Evolutionary conservation across 2,329 filamentous ascomycete genomes (phyloP).

Genomic region (Colletotrichum sp.): DNA sequence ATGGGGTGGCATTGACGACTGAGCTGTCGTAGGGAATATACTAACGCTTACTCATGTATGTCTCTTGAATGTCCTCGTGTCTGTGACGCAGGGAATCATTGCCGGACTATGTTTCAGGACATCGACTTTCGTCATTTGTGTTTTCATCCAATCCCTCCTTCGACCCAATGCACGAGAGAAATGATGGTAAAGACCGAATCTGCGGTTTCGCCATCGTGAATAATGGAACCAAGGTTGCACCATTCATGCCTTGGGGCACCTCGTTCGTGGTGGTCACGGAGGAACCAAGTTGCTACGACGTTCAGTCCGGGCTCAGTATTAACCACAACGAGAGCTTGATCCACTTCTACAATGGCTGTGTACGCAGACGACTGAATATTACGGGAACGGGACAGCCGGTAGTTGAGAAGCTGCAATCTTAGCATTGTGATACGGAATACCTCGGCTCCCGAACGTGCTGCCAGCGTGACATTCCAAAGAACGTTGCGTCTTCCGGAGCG

Average conservation of each 20-base stretch:
- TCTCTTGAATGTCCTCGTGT: too few species aligned
- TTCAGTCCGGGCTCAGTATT: not conserved
- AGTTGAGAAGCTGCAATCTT: not conserved
- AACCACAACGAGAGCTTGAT: not conserved
- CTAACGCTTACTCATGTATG: too few species aligned
- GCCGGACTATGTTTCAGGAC: not conserved
- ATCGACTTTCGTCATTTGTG: rapidly evolving
- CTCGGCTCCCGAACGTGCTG: not conserved
- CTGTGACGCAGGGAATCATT: too few species aligned
- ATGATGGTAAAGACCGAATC: not conserved
- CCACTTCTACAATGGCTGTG: not conserved
- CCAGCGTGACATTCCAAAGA: not conserved
- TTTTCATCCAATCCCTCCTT: not conserved
- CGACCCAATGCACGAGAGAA: not conserved
- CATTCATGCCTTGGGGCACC: not conserved
- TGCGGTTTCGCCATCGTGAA: not conserved
- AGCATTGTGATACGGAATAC: not conserved
- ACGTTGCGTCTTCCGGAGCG: not conserved
- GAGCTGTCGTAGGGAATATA: conserved; percentile 8
- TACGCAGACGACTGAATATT: not conserved
- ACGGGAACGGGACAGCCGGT: not conserved
- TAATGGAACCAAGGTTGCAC: not conserved
- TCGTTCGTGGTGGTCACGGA: not conserved
- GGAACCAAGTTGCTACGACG: not conserved
- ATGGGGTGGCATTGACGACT: conserved; percentile 57